phyloP scores from a whole-genome alignment of 129 eudicot species.

The Escallonia rubra region DNA sequence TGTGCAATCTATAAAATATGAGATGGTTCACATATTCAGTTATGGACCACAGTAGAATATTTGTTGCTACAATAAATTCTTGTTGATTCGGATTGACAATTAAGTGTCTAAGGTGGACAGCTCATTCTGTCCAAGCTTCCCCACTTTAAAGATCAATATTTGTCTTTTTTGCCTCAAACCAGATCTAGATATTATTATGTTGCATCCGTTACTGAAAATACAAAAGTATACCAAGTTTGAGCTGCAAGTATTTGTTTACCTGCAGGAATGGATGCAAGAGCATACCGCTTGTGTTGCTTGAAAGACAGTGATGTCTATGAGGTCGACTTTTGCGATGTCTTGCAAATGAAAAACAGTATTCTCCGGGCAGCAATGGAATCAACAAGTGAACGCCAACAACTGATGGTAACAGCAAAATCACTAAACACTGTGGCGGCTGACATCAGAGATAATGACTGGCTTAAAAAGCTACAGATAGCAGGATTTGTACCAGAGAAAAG shows the following conservation, averaged over 20 bases:
- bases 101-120: not conserved
- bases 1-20: not conserved
- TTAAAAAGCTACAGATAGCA: constrained; percentile 68
- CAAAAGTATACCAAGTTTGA: not conserved
- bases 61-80: constrained; percentile 1
- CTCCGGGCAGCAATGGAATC: constrained; percentile 61
- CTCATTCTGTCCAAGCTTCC: not conserved
- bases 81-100: constrained; percentile 1
- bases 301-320: constrained; percentile 75
- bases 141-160: not conserved
- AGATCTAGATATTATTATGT: too few species aligned
- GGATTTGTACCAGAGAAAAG: constrained; percentile 76
- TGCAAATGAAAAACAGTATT: constrained; percentile 72
- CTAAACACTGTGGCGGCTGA: constrained; percentile 77
- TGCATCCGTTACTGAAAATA: not conserved
- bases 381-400: constrained; percentile 37
- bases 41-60: not conserved
- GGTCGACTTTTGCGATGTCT: constrained; percentile 80
- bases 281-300: constrained; percentile 75
- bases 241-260: constrained; percentile 13
- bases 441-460: constrained; percentile 72
- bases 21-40: not conserved
- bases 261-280: constrained; percentile 98
- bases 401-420: constrained; percentile 60
- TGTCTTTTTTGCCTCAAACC: too few species aligned